Evolutionary conservation across 352 stramenopile genomes (phyloP).

Genomic region (Pythium apleroticum): DNA sequence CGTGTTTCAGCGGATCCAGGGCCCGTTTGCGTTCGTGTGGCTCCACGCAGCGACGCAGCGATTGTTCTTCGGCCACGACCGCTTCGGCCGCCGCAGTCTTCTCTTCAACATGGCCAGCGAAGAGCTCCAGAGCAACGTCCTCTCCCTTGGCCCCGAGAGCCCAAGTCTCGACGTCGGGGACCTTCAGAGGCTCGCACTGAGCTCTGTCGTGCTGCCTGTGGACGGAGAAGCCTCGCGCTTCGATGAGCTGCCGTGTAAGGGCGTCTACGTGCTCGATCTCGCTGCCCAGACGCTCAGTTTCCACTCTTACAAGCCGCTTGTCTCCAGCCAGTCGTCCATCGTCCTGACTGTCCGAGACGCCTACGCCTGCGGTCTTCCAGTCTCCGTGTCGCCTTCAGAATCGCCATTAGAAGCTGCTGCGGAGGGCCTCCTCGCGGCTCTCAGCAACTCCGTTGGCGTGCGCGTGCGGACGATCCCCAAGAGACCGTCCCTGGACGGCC

Average conservation of each 20-base stretch:
- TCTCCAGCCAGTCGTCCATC: not conserved
- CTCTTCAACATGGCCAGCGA: conserved; percentile 44
- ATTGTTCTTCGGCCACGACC: conserved; percentile 92
- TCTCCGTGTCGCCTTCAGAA: not conserved
- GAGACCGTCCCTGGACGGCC: not conserved
- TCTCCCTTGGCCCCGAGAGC: conserved; percentile 14
- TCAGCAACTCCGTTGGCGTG: conserved; percentile 80
- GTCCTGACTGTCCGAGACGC: conserved; percentile 22
- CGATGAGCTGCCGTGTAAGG: conserved; percentile 73
- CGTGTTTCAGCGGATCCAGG: conserved; percentile 47
- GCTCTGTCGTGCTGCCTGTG: conserved; percentile 41
- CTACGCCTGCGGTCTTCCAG: conserved; percentile 34
- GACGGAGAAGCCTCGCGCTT: conserved; percentile 21
- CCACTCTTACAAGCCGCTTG: conserved; percentile 38
- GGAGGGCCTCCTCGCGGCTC: conserved; percentile 48
- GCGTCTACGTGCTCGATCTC: conserved; percentile 76
- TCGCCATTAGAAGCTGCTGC: conserved; percentile 30
- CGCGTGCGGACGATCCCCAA: conserved; percentile 72
- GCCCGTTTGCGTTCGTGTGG: conserved; percentile 88
- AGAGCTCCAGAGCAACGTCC: conserved; percentile 12
- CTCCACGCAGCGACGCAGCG: conserved; percentile 51
- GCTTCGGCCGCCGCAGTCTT: conserved; percentile 89
- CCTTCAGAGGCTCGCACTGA: conserved; percentile 40
- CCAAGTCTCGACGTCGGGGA: not conserved
- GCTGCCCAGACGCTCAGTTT: conserved; percentile 29